Evolutionary conservation across 371 early-diverging fungal genomes (phyloP).

Genomic region (Furculomyces boomerangus): DNA sequence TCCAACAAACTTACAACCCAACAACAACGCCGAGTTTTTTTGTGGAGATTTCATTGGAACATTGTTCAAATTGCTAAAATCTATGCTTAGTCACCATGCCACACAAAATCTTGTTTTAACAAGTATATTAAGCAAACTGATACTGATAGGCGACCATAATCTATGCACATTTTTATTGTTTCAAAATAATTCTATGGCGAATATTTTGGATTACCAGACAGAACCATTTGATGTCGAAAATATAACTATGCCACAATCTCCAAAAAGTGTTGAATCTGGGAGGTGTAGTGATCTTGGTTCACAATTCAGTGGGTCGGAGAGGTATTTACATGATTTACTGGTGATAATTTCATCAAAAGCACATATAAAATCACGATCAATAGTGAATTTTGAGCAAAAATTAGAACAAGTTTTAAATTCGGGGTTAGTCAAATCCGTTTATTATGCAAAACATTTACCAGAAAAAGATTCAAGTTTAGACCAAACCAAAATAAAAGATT

Average conservation of each 20-base stretch:
- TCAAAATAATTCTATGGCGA: constrained; percentile 9
- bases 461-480: not conserved
- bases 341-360: constrained; percentile 16
- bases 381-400: constrained; percentile 12
- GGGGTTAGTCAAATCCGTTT: constrained; percentile 19
- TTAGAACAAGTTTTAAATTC: constrained; percentile 10
- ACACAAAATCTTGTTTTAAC: constrained; percentile 21
- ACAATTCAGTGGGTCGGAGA: not conserved
- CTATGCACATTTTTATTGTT: constrained; percentile 15
- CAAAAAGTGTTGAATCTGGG: not conserved
- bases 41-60: constrained; percentile 17
- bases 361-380: constrained; percentile 14
- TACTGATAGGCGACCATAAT: constrained; percentile 10
- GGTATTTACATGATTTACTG: constrained; percentile 10
- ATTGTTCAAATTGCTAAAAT: constrained; percentile 9
- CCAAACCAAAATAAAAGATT: not conserved
- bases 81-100: constrained; percentile 11
- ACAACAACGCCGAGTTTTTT: constrained; percentile 3
- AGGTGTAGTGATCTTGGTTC: not conserved
- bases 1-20: not conserved
- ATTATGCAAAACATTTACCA: constrained; percentile 15
- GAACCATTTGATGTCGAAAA: not conserved
- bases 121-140: constrained; percentile 13
- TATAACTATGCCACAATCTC: not conserved
- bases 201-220: not conserved